A percentile compares a stretch with the other conserved stretches of the same genome.
phyloP scores from a whole-genome alignment of 2,329 filamentous ascomycete genomes.

The Alternaria panax region DNA sequence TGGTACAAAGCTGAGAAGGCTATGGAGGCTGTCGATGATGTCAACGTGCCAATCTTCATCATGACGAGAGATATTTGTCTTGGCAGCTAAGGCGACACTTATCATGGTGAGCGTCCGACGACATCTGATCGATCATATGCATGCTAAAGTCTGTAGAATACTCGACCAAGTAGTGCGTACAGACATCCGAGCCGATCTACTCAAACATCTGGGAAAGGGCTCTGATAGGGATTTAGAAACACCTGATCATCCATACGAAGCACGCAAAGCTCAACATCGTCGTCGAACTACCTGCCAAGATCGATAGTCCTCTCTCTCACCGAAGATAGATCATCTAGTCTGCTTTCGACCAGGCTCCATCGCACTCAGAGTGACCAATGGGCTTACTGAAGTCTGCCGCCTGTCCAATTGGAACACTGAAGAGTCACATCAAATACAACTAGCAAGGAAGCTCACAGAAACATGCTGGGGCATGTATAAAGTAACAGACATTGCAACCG shows the following conservation, averaged over 20 bases:
- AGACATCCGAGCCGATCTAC: not conserved
- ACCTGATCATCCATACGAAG: not conserved
- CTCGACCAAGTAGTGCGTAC: no score
- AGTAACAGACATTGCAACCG: not conserved
- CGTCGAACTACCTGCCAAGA: no score
- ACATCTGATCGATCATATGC: no score
- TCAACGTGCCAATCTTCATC: no score
- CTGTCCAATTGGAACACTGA: not conserved
- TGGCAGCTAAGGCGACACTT: not conserved
- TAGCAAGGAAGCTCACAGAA: not conserved
- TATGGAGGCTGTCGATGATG: no score
- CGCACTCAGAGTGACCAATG: not conserved
- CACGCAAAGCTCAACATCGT: no score
- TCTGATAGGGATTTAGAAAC: not conserved
- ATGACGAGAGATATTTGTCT: no score
- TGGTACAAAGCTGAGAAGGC: no score
- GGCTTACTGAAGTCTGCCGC: not conserved
- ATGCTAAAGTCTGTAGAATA: no score
- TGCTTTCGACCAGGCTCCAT: not conserved
- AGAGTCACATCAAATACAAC: not conserved
- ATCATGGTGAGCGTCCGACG: no score
- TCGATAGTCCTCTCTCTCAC: no score
- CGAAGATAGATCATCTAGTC: no score
- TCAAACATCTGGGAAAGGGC: not conserved
- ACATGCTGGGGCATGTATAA: not conserved